Base-by-base conservation (phyloP, 441 rosid species). In the Manihot esculenta region DNA sequence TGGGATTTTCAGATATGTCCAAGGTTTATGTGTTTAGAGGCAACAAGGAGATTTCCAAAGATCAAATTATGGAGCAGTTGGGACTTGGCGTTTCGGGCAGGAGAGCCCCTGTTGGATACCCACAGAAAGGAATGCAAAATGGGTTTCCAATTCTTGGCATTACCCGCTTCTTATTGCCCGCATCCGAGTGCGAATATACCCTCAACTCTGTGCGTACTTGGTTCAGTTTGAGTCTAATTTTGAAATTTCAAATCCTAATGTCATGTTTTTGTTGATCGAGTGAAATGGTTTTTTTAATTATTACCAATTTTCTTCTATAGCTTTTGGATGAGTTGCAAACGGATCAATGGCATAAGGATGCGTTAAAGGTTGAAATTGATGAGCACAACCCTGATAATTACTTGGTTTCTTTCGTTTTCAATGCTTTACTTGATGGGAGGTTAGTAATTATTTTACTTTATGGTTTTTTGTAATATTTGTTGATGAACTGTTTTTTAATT, bases 381-480 rank as follows among this genome's bases (percentile, higher is more conserved):
- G 91, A 84, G 77, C 64, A 70, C 26, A 88, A 82, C 64, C 96
- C 92, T 62, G 90, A 82, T 78, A 86, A 81, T 64, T 87, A 76
- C 78, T 75, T 89, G 84, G 88, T 92, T 54, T 92, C 97, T 72
- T 94, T 92, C 76, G 85, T 84, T 74, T 94, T 92, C 49, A 94
- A 94, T 76, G 98, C 99, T 60, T 54, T 91, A 61, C 86, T 83
- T 78, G 86, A 89, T 75, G 99, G 99, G 66, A 88, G 98, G 98
- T 91, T 58, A 72, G 83, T 49, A 12, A 10, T 44, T 48, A 33
- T 51, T 56, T 45, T 61, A 17, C 26, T 35, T 64, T 15, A 20
- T 33, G 57, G 47, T 10, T 33, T 30, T 20, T 56, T 24, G 35
- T 63, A 26, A 24, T 64, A 57, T 8, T n/a, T n/a, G n/a, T 44